These are phyloP conservation scores for Candida saitoana DNA, from an alignment of 805 yeast species.

Conservation along the genomic window DNA sequence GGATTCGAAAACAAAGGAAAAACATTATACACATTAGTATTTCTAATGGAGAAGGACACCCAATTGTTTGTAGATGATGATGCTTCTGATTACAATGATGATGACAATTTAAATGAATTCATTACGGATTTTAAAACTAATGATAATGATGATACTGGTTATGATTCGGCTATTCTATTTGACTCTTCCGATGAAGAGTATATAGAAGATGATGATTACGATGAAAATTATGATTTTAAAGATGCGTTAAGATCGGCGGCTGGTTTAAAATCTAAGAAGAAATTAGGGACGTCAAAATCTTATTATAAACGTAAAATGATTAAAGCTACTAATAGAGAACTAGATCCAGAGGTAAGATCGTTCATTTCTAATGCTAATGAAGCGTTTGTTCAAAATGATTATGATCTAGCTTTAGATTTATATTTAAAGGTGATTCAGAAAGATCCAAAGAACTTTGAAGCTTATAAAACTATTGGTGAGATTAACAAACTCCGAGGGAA, in stretches of 20 bases:
- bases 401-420: conserved; percentile 52
- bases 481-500: conserved; percentile 67
- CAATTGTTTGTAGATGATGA: not conserved
- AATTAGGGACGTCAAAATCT: conserved; percentile 32
- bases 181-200: conserved; percentile 5
- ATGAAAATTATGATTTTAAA: conserved; percentile 47
- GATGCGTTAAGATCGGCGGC: conserved; percentile 67
- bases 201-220: conserved; percentile 32
- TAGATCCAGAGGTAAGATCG: conserved; percentile 70
- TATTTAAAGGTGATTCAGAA: conserved; percentile 70
- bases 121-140: conserved; percentile 7
- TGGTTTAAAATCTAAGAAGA: conserved; percentile 50
- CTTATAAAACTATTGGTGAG: conserved; percentile 86
- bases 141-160: conserved; percentile 5
- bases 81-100: conserved; percentile 7
- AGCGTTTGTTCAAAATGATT: conserved; percentile 66
- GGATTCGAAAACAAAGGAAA: not conserved
- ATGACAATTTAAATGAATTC: conserved; percentile 9
- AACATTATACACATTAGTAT: no score
- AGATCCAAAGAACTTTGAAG: conserved; percentile 75
- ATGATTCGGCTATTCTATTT: conserved; percentile 2
- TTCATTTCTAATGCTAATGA: conserved; percentile 72
- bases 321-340: conserved; percentile 35
- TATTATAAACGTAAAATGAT: conserved; percentile 35
- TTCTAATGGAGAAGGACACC: not conserved